A percentile compares a stretch with the other conserved stretches of the same genome.
These are phyloP conservation scores for Telopea speciosissima DNA, from an alignment of 177 flowering plant species.

Conservation along the genomic window DNA sequence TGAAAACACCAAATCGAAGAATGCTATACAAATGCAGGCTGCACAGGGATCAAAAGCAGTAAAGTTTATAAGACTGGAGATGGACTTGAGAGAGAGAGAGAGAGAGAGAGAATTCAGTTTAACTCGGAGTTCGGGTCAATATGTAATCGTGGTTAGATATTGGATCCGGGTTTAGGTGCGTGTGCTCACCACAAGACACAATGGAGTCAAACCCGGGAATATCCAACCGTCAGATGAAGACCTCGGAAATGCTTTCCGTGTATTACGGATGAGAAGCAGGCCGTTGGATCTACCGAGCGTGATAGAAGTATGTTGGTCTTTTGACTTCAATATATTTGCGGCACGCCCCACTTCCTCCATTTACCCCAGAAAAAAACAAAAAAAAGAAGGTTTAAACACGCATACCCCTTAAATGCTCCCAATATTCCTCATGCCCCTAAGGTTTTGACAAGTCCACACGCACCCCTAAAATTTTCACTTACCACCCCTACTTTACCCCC, in stretches of 20 bases:
- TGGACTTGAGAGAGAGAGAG: background rate
- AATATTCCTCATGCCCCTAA: too few species aligned
- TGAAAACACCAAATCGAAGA: background rate
- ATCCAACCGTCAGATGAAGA: constrained; percentile 25
- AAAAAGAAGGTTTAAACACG: too few species aligned
- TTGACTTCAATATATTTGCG: too few species aligned
- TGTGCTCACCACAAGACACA: constrained; percentile 6
- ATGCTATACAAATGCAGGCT: background rate
- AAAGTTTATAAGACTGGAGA: background rate
- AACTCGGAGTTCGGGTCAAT: background rate
- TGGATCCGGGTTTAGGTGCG: constrained; percentile 5
- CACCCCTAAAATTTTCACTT: too few species aligned
- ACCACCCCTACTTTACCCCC: too few species aligned
- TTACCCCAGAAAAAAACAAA: too few species aligned
- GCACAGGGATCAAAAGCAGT: background rate
- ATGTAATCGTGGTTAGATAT: background rate
- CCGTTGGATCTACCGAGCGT: constrained; percentile 9
- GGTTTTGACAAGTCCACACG: too few species aligned
- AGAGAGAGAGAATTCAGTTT: too few species aligned
- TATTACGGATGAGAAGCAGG: constrained; percentile 6
- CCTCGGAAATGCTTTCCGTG: constrained; percentile 12
- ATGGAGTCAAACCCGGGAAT: constrained; percentile 23
- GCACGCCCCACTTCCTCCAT: too few species aligned
- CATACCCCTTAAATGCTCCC: too few species aligned
- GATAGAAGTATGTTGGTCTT: too few species aligned